Evolutionary conservation across 2,329 filamentous ascomycete species (phyloP).

Genomic region (Colletotrichum orchidophilum): DNA sequence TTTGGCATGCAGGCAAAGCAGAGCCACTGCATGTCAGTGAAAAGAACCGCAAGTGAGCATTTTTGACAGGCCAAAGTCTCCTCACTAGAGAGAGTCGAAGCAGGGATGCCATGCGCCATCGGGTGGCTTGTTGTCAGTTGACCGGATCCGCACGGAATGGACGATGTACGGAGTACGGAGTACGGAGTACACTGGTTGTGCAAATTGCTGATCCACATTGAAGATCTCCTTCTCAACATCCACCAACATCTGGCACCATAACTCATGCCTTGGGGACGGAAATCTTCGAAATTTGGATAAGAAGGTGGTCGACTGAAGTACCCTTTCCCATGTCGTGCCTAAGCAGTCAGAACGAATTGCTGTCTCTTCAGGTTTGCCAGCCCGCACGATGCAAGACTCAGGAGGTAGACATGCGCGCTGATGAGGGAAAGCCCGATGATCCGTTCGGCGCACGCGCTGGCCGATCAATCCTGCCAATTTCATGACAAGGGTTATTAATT

Average conservation of each 20-base stretch:
- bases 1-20: neutral
- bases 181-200: neutral
- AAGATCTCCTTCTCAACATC: conserved; percentile 3
- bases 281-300: neutral
- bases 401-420: neutral
- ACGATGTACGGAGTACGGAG: too few species aligned
- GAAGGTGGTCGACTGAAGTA: neutral
- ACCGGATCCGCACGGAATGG: conserved; percentile 9
- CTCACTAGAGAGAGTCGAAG: neutral
- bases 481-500: neutral
- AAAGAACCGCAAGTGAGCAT: conserved; percentile 5
- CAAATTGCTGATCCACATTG: conserved; percentile 21
- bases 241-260: neutral
- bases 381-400: neutral
- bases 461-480: neutral
- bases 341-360: neutral
- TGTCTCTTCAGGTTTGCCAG: neutral
- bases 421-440: neutral
- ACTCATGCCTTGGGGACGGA: neutral
- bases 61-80: neutral
- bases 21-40: neutral
- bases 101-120: conserved; percentile 28
- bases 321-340: neutral
- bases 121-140: neutral
- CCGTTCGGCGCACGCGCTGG: neutral